Percentiles rank a stretch among this genome's conserved stretches.
Evolutionary conservation across 139 green algal species (phyloP).

Genomic region (Chlamydomonas eustigma): DNA sequence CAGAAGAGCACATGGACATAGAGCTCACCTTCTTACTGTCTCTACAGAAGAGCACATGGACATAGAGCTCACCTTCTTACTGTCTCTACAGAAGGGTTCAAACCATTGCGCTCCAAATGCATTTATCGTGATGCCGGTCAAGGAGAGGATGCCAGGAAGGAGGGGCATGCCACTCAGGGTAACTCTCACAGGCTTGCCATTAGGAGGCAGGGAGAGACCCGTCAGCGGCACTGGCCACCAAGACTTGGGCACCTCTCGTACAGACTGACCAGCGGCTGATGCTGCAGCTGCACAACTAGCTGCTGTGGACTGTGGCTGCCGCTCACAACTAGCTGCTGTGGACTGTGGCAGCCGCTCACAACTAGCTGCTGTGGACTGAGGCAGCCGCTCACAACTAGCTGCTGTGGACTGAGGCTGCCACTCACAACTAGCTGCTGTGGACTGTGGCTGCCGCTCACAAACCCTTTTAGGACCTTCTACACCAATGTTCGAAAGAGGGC

Average conservation of each 20-base stretch:
- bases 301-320: not conserved
- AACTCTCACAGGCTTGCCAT: constrained; percentile 46
- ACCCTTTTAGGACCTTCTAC: too few species aligned
- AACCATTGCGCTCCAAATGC: constrained; percentile 7
- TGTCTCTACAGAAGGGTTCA: not conserved
- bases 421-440: constrained; percentile 1
- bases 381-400: not conserved
- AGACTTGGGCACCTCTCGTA: too few species aligned
- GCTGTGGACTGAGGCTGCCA: constrained; percentile 4
- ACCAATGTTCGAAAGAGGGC: too few species aligned
- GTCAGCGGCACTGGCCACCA: constrained; percentile 23
- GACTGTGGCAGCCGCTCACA: not conserved
- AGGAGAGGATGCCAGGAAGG: constrained; percentile 29
- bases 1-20: too few species aligned
- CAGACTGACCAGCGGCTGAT: too few species aligned
- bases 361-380: not conserved
- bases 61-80: not conserved
- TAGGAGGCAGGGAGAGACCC: constrained; percentile 39
- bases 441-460: constrained; percentile 2
- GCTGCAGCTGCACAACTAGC: not conserved
- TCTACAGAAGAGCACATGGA: too few species aligned
- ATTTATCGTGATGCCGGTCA: constrained; percentile 13
- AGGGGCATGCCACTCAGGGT: constrained; percentile 37
- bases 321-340: too few species aligned
- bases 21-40: too few species aligned